Evolutionary conservation across 2,329 filamentous ascomycete genomes (phyloP).

Genomic region (Gaeumannomyces tritici): DNA sequence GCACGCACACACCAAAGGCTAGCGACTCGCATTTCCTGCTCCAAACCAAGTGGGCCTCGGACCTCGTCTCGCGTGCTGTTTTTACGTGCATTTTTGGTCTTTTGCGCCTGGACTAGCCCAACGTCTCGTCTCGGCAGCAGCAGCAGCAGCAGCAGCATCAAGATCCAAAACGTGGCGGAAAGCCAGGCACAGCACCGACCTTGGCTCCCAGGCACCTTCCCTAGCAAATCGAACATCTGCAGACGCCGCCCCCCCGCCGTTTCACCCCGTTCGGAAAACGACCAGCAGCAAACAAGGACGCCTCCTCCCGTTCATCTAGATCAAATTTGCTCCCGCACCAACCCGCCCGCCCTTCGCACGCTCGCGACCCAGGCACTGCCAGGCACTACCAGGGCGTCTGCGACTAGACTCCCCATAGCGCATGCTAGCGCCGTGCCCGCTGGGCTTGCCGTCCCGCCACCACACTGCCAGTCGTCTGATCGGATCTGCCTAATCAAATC

Average conservation of each 20-base stretch:
- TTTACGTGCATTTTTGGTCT: too few relatives aligned
- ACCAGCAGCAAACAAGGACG: background rate
- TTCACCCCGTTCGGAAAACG: background rate
- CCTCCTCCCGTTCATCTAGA: background rate
- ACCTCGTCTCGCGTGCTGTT: background rate
- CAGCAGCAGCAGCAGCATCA: too few relatives aligned
- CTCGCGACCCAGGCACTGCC: background rate
- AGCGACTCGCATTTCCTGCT: background rate
- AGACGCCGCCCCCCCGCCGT: background rate
- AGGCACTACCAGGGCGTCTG: background rate
- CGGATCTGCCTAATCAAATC: slow-evolving; percentile 4
- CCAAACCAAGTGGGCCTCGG: too few relatives aligned
- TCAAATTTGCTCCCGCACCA: background rate
- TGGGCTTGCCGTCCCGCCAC: slow-evolving; percentile 2
- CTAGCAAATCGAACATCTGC: too few relatives aligned
- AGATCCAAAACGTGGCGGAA: background rate
- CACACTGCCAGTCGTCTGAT: slow-evolving; percentile 2
- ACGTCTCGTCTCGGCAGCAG: background rate
- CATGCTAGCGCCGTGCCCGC: background rate
- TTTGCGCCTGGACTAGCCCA: background rate
- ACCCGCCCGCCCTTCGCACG: background rate
- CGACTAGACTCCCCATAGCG: background rate
- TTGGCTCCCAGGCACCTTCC: too few relatives aligned
- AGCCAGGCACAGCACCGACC: background rate
- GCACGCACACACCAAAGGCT: background rate